A percentile compares a stretch with the other conserved stretches of the same genome.
Evolutionary conservation across 225 moss, liverwort and hornwort genomes (phyloP).

Genomic region (Marchantia polymorpha): DNA sequence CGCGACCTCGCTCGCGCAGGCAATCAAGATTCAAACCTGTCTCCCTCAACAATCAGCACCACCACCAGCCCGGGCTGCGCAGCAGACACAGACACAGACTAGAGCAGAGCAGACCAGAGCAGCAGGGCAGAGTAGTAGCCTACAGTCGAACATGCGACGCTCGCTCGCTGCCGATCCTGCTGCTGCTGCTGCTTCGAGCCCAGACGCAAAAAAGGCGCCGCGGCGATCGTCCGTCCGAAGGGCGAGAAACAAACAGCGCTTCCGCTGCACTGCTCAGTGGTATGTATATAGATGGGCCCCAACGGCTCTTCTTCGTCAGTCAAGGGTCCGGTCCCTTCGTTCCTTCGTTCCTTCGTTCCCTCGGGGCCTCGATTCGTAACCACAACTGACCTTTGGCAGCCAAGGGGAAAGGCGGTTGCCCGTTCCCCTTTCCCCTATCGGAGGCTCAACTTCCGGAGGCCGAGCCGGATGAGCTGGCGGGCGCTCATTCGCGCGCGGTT

Average conservation of each 20-base stretch:
- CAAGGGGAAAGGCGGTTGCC: slow-evolving; percentile 37
- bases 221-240: background rate
- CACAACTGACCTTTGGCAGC: slow-evolving; percentile 6
- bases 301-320: slow-evolving; percentile 30
- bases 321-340: background rate
- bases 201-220: slow-evolving; percentile 5
- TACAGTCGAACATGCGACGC: background rate
- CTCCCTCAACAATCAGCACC: no score
- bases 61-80: background rate
- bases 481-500: background rate
- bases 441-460: background rate
- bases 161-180: background rate
- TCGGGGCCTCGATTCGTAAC: background rate
- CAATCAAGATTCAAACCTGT: slow-evolving; percentile 25
- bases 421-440: slow-evolving; percentile 22
- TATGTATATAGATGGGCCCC: background rate
- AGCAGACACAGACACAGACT: no score
- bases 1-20: background rate
- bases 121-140: no score
- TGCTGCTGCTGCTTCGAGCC: background rate
- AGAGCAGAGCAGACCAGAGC: no score
- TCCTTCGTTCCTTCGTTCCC: no score
- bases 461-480: background rate
- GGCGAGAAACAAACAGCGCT: background rate
- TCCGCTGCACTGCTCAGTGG: background rate